Conservation (phyloP, 2,329 filamentous ascomycete genomes). For the Albifimbria verrucaria region DNA sequence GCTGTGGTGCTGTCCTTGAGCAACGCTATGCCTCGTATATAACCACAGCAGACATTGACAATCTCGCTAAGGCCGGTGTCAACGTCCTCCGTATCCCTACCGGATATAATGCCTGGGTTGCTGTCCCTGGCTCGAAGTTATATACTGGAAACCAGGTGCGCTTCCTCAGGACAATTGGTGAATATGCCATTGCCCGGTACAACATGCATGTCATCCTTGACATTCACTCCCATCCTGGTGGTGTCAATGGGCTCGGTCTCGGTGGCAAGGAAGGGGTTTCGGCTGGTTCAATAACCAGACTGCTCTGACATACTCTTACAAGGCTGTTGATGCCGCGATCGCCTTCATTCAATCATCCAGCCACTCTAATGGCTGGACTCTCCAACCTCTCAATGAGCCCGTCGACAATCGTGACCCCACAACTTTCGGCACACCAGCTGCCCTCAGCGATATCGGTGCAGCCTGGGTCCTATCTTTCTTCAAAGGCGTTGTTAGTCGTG, state of each 20-base stretch:
- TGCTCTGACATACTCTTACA: slow-evolving; percentile 1
- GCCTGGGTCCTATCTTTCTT: slow-evolving; percentile 7
- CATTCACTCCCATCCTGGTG: slow-evolving; percentile 8
- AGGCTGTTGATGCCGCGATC: slow-evolving; percentile 6
- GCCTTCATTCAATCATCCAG: slow-evolving; percentile 5
- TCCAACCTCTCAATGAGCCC: slow-evolving; percentile 8
- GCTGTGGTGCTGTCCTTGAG: slow-evolving; percentile 6
- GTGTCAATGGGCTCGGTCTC: slow-evolving; percentile 6
- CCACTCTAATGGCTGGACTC: not conserved
- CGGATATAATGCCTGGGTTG: slow-evolving; percentile 8
- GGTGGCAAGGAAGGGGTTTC: slow-evolving; percentile 3
- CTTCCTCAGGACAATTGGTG: slow-evolving; percentile 1
- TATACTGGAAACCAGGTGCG: slow-evolving; percentile 6
- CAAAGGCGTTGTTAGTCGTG: slow-evolving; percentile 6
- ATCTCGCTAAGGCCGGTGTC: slow-evolving; percentile 4
- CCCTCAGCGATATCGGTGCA: slow-evolving; percentile 5
- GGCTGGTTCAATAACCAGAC: slow-evolving; percentile 8
- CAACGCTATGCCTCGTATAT: slow-evolving; percentile 7
- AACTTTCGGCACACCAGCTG: slow-evolving; percentile 1
- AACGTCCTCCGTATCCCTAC: slow-evolving; percentile 8
- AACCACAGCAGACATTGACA: slow-evolving; percentile 5
- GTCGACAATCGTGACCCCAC: slow-evolving; percentile 4
- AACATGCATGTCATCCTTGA: slow-evolving; percentile 10
- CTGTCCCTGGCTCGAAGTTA: slow-evolving; percentile 7
- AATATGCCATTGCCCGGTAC: slow-evolving; percentile 9